Percentiles rank a stretch among this genome's conserved stretches.
These are phyloP conservation scores for Apocynum venetum DNA, from an alignment of 257 asterid species.

Conservation along the genomic window DNA sequence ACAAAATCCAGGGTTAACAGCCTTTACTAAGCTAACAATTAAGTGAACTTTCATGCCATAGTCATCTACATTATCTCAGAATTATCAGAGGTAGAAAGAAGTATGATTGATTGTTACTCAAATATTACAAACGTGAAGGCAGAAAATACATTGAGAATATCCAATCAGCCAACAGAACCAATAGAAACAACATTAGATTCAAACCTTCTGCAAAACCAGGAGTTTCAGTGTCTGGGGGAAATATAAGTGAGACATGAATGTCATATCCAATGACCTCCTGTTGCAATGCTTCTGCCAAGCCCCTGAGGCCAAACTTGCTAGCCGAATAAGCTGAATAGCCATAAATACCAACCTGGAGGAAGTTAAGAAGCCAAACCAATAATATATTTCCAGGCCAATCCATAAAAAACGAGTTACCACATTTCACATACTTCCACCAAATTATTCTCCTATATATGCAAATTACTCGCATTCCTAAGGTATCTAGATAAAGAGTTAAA, in stretches of 20 bases:
- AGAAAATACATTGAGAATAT: too few species aligned
- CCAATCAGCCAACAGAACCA: too few species aligned
- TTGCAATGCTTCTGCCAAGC: conserved; percentile 95
- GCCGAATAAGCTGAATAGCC: conserved; percentile 98
- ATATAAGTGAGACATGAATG: conserved; percentile 85
- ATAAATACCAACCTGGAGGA: conserved; percentile 78
- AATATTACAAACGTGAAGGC: too few species aligned
- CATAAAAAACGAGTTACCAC: background rate
- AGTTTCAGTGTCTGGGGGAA: too few species aligned
- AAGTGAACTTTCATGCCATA: too few species aligned
- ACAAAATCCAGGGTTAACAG: too few species aligned
- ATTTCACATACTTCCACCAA: background rate
- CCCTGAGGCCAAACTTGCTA: conserved; percentile 87
- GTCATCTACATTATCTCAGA: background rate
- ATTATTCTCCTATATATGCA: background rate
- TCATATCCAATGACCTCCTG: conserved; percentile 78
- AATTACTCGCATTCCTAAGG: background rate
- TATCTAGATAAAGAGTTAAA: too few species aligned
- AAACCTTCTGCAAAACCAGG: too few species aligned
- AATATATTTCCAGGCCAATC: background rate
- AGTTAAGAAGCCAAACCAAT: conserved; percentile 5
- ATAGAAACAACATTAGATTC: too few species aligned
- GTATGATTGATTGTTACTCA: too few species aligned
- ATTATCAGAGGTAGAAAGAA: too few species aligned
- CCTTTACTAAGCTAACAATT: too few species aligned